A percentile compares a stretch with the other conserved stretches of the same genome.
These are phyloP conservation scores for Cunninghamia lanceolata DNA, from an alignment of 75 land plant species.

Conservation along the genomic window DNA sequence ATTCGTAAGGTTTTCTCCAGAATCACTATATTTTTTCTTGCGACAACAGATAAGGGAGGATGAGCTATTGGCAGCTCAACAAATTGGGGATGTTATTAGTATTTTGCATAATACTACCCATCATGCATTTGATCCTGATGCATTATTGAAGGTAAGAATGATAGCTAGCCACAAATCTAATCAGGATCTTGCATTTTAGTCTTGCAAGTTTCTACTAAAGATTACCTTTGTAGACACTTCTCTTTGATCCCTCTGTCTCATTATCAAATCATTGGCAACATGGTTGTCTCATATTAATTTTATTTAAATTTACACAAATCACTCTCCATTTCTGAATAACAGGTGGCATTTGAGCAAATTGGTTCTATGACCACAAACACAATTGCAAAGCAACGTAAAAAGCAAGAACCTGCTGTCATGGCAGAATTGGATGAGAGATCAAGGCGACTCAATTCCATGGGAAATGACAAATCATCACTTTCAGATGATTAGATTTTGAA, in stretches of 20 bases:
- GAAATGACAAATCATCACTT: neutral
- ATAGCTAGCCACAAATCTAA: neutral
- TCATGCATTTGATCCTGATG: constrained; percentile 41
- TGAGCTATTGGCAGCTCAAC: constrained; percentile 24
- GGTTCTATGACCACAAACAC: constrained; percentile 50
- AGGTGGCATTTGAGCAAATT: constrained; percentile 56
- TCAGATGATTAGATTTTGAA: neutral
- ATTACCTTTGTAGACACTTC: neutral
- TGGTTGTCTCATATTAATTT: neutral
- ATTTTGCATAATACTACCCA: constrained; percentile 30
- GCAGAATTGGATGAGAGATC: constrained; percentile 50
- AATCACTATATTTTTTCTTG: neutral
- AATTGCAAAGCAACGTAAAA: constrained; percentile 51
- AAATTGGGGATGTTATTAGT: constrained; percentile 39
- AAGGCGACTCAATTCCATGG: constrained; percentile 27
- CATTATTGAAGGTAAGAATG: constrained; percentile 34
- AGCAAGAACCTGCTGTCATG: constrained; percentile 56
- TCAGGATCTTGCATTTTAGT: neutral
- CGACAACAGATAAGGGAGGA: constrained; percentile 44
- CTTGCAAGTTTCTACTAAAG: neutral
- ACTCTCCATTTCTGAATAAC: constrained; percentile 7
- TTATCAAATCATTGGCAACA: constrained; percentile 3
- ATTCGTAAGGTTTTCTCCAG: neutral
- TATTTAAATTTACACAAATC: neutral
- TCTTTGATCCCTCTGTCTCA: neutral